These are phyloP conservation scores for Sclerotinia minor DNA, from an alignment of 2,329 filamentous ascomycete species.

Conservation along the genomic window DNA sequence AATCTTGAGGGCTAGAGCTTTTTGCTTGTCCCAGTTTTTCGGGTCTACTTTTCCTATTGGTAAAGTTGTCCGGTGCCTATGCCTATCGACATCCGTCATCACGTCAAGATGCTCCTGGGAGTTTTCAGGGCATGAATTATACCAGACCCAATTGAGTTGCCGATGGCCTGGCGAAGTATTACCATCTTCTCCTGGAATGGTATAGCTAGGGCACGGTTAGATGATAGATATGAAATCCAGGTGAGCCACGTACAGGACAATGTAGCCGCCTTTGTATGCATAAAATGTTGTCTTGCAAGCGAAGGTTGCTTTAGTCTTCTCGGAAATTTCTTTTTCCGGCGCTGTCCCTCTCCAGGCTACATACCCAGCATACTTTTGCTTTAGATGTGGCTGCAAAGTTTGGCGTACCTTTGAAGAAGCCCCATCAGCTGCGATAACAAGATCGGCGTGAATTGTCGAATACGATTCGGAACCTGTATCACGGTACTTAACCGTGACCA, in stretches of 20 bases:
- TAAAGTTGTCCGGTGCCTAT: not conserved
- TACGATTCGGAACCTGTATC: not conserved
- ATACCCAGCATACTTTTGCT: not conserved
- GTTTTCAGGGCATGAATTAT: not conserved
- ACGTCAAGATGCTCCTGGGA: not conserved
- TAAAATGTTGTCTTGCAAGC: not conserved
- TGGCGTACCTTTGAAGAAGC: not conserved
- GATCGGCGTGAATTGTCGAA: not conserved
- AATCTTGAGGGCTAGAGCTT: not conserved
- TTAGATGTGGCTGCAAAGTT: not conserved
- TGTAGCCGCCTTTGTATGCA: not conserved
- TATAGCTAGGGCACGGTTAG: not conserved
- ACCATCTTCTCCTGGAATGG: constrained; percentile 10
- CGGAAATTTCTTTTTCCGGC: not conserved
- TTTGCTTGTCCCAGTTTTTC: constrained; percentile 1
- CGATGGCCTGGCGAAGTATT: not conserved
- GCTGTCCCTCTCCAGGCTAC: constrained; percentile 7
- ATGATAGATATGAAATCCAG: too few species aligned
- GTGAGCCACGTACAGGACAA: not conserved
- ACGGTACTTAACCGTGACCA: constrained; percentile 4
- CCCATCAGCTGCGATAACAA: constrained; percentile 3
- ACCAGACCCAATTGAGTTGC: constrained; percentile 18
- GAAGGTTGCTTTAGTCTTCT: not conserved
- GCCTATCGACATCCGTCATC: constrained; percentile 11
- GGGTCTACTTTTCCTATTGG: not conserved